Base-by-base conservation (phyloP, 192 early-diverging fungal genomes). In the Podila epigama region DNA sequence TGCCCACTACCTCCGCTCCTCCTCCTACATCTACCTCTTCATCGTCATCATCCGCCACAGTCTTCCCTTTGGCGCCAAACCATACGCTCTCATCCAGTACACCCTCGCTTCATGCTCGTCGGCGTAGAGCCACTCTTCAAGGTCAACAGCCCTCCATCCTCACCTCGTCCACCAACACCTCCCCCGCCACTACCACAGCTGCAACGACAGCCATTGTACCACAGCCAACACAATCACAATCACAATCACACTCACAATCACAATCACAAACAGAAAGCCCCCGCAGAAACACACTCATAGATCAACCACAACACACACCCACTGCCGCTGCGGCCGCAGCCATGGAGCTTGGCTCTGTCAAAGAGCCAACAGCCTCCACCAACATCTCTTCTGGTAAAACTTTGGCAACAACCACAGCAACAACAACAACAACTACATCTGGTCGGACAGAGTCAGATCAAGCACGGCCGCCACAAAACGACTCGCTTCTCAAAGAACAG, bases 281-380 rank as follows among this genome's bases (percentile, higher is more conserved):
- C 12, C 3, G 4, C 31, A 33, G 44, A 33, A 77, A 77, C 40
- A 37, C 39, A 1, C 20, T 77, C 35, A 77, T 77, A 27, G 73
- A 77, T 34, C 52, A 68, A 16, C 73, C 73, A 27, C 55, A 63
- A 5, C 48, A 36, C 16, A 68, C 73, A 1, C 73, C 73, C 8
- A 4, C 50, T 5, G 63, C 44, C 29, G 51, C 51, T 1, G n/a
- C 66, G 0, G 67, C 66, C 8, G 25, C 27, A 22, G 55, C 55
- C 2, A 68, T 77, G 73, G 73, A 77, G 22, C 65, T 77, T 18
- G 73, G 55, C 12, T 58, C 65, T 18, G 73, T 77, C 22, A 37
- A 53, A 13, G 57, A 53, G n/a, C n/a, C n/a, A n/a, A n/a, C n/a
- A n/a, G n/a, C n/a, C n/a, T n/a, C n/a, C n/a, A n/a, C n/a, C n/a